Evolutionary conservation across 208 protist genomes (phyloP), one percentile per base, ranked within the genome.

Genomic region (Leishmania lainsoni): DNA sequence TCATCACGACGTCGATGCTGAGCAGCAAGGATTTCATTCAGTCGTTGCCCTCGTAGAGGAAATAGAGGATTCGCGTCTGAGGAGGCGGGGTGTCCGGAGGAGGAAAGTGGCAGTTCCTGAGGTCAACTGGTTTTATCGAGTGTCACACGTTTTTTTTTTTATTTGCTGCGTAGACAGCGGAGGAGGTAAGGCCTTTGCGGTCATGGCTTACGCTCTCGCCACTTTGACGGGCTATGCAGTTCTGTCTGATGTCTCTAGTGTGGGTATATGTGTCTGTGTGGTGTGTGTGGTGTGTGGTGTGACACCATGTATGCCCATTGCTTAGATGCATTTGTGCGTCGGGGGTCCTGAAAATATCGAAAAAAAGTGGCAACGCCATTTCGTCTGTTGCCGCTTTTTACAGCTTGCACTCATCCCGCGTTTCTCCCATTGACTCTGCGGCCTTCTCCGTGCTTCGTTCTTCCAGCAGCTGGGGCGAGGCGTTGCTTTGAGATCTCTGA

Each of bases 1-100:
- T 96, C 48, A 81, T 96, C 73, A 93, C 92, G 65, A 97, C 94
- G 4, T 85, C 90, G 29, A 93, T 95, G 87, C 76, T 97, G 77
- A 95, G 92, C 76, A 93, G 92, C 49, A 94, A 94, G 59, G 88
- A 91, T 29, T 97, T 97, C 63, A 89, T 97, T 35, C 56, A 78
- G 72, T 95, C 90, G 16, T 76, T 95, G 61, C 85, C 86, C 29
- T 81, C 73, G 6, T 84, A 76, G 29, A 16, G 17, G n/a, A 32
- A 56, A 54, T 42, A 3, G 16, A 8, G 45, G 22, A 32, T 39
- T 58, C 26, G 26, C 42, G 9, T 78, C 29, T 51, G 20, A 29
- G 42, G 49, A 39, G 39, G 16, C 35, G 29, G 48, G 17, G 26
- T 45, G 42, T 2, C 6, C 17, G 17, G 9, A 17, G n/a, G 63